phyloP scores from a whole-genome alignment of 495 filamentous ascomycete genomes.

The Xylaria sp. region DNA sequence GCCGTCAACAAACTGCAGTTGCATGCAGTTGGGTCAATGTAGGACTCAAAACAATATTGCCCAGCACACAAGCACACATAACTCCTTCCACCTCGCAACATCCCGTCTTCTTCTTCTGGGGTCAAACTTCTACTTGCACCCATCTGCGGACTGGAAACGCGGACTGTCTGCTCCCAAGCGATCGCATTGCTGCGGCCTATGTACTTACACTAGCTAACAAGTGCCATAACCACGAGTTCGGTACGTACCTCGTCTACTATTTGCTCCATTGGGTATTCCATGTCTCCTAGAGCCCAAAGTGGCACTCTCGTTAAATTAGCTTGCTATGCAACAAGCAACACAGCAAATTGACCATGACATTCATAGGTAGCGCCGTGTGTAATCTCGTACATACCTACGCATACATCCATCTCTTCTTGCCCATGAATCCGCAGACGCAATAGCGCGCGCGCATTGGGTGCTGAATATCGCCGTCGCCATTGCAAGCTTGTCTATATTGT shows the following conservation, averaged over 20 bases:
- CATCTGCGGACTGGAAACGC: background rate
- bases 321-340: conserved; percentile 13
- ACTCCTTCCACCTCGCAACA: background rate
- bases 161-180: background rate
- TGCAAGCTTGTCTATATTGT: conserved; percentile 5
- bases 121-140: background rate
- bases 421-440: conserved; percentile 16
- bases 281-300: conserved; percentile 9
- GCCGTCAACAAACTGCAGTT: conserved; percentile 16
- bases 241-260: conserved; percentile 17
- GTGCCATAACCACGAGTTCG: background rate
- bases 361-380: conserved; percentile 9
- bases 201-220: background rate
- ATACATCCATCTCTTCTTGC: conserved; percentile 5
- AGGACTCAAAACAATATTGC: conserved; percentile 7
- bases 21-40: background rate
- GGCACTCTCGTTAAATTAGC: conserved; percentile 23
- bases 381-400: background rate
- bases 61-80: background rate
- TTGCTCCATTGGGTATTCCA: conserved; percentile 4
- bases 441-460: conserved; percentile 14
- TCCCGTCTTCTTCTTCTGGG: background rate
- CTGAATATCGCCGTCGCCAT: background rate
- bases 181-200: conserved; percentile 15
- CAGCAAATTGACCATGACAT: conserved; percentile 8